Evolutionary conservation across 2,329 filamentous ascomycete species (phyloP).

Genomic region (Biscogniauxia sp.): DNA sequence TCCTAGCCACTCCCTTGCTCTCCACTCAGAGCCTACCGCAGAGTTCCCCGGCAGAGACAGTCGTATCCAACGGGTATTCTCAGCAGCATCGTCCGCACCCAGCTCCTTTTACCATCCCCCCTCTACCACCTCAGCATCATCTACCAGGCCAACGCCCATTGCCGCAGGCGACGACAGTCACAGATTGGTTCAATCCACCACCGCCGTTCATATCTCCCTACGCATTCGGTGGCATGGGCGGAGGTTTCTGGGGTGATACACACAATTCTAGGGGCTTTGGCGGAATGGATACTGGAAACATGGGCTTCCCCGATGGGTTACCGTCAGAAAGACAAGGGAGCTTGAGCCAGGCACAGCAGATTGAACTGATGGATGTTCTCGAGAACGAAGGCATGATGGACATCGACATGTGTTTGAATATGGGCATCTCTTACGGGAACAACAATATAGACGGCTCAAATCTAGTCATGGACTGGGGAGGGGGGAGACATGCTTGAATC

Average conservation of each 20-base stretch:
- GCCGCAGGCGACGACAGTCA: conserved; percentile 39
- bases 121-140: conserved; percentile 36
- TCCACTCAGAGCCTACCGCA: conserved; percentile 22
- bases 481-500: conserved; percentile 8
- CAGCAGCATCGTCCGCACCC: conserved; percentile 26
- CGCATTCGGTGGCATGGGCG: conserved; percentile 42
- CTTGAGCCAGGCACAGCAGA: conserved; percentile 76
- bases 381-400: conserved; percentile 66
- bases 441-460: conserved; percentile 5
- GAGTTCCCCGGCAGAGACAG: conserved; percentile 22
- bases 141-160: conserved; percentile 41
- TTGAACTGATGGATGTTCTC: conserved; percentile 77
- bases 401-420: conserved; percentile 58
- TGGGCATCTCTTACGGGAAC: conserved; percentile 31
- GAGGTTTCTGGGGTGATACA: conserved; percentile 38
- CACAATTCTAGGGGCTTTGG: conserved; percentile 22
- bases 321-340: conserved; percentile 59
- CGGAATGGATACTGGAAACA: conserved; percentile 22
- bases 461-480: conserved; percentile 14
- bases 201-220: conserved; percentile 54
- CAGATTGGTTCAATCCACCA: conserved; percentile 53
- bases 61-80: conserved; percentile 19
- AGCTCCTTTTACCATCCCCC: conserved; percentile 40
- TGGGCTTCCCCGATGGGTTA: conserved; percentile 26
- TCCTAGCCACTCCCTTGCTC: conserved; percentile 25